Evolutionary conservation across 768 basidiomycete genomes (phyloP), one percentile per base, ranked within the genome.

Genomic region (Pleurotus eryngii): DNA sequence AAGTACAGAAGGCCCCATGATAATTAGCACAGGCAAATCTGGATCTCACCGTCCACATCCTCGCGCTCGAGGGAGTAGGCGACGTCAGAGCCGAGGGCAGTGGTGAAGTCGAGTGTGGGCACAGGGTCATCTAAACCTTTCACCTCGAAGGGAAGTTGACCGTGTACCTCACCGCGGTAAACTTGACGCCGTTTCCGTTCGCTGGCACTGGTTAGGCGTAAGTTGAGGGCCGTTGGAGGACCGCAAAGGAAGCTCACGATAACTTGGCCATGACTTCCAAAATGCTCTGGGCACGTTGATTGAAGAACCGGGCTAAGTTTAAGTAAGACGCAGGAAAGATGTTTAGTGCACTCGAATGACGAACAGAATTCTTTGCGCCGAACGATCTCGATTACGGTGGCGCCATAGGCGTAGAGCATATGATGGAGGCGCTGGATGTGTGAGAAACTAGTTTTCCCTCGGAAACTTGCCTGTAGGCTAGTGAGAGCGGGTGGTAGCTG

Each of bases 341-440:
- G 14, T 6, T 17, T 18, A 35, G 12, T 8, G 22, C 9, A 14
- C 17, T 14, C 6, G 5, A 17, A 30, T 18, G 26, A 70, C 86
- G 69, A 59, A 89, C 92, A 79, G 69, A 96, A 97, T 67, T 96
- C 92, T 63, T 92, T 92, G 55, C 96, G 78, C 57, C 96, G 79
- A 2, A 95, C 90, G 27, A 98, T 85, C 71, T 98, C 96, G 15
- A 95, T 81, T 7, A 97, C 81, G 0, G 94, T 93, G 1, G 92
- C 90, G 0, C 91, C 90, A 69, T 98, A 98, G 0, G 92, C 93
- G 65, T 93, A 95, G 0, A 95, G 70, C 84, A 98, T 90, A 56
- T 82, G 86, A 67, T 96, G 94, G 43, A 98, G 74, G 15, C 96
- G 81, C 49, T 89, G 84, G 12, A 98, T 89, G 70, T 98, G 94